Evolutionary conservation across 768 basidiomycete species (phyloP), one percentile per base, ranked within the genome.

Genomic region (Roridomyces roridus): DNA sequence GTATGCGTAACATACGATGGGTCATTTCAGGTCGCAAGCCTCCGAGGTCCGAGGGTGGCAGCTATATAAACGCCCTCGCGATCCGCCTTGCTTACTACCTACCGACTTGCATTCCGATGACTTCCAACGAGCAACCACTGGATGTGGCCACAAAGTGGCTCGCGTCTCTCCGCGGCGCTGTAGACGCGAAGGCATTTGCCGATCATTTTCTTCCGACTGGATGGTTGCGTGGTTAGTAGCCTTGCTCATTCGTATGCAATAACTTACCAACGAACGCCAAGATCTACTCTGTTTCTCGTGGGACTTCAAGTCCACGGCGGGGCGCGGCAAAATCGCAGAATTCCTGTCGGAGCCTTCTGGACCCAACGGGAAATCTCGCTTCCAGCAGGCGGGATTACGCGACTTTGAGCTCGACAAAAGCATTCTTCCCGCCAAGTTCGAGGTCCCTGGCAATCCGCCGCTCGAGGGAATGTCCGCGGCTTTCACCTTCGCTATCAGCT

Each of bases 401-500:
- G 45, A 23, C 36, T 25, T 60, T 17, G 11, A 41, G 5, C 18
- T 60, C 17, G 37, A 55, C 15, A 41, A 24, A 5, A 6, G 29
- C 29, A 14, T 31, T 43, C 39, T 56, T 6, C 59, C 59, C 0
- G 25, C 42, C 3, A 35, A 28, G 17, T 55, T 59, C 59, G 37
- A 48, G 8, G 39, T 29, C 5, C 54, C 46, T 6, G 31, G 17
- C 3, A 36, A 55, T 18, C 39, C 47, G 6, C 5, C 12, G 1
- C 29, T 36, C 3, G 41, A 41, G 6, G 59, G 54, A 14, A 42
- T 67, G 29, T 57, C 55, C 2, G 61, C 49, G 6, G 53, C 57
- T 4, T 63, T 67, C 46, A 59, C 58, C 1, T 67, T 67, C 34
- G 67, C 69, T 0, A 80, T 84, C 48, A 43, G 57, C 8, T 60